Evolutionary conservation across 495 filamentous ascomycete genomes (phyloP), one percentile per base, ranked within the genome.

Genomic region (Xylaria venustula): DNA sequence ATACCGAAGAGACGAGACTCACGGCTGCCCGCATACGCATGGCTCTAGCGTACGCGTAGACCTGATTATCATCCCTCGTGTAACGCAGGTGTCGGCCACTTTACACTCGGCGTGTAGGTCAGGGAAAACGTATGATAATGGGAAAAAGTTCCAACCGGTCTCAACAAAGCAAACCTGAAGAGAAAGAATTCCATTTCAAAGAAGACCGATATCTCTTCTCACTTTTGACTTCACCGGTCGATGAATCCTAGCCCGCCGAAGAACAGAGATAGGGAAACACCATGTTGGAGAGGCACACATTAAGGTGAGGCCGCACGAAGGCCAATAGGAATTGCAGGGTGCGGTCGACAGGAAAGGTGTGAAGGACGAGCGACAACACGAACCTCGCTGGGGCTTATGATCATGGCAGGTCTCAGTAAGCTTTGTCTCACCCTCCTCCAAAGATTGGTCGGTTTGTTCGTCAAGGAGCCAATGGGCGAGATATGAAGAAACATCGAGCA

Each of bases 371-470:
- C 17, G 42, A 58, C 30, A 58, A 17, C 54, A 41, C 30, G 40
- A 37, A 40, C 30, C 1, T 23, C 14, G 26, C 11, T 34, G 42
- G 46, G 47, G 56, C 56, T 23, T 58, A 28, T 11, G 11, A 34
- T 34, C 30, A 58, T 51, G 15, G 45, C 3, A 57, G 42, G 32
- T 50, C 49, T 32, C 46, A 58, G 44, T 58, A 47, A 58, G 44
- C 22, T 15, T 58, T 58, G 56, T 58, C 56, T 50, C 42, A 58
- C 56, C 46, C 56, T 50, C 45, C 56, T 25, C 36, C 23, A 36
- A 30, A 5, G 46, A 41, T 37, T 41, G 23, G 36, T 14, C 40
- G 42, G 46, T 30, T 34, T 30, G 20, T 40, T 42, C 34, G 30
- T 44, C 36, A 42, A 47, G 46, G 28, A 32, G 46, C 55, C 47